Evolutionary conservation across 148 eudicot species (phyloP), one percentile per base, ranked within the genome.

Genomic region (Oxyria digyna): DNA sequence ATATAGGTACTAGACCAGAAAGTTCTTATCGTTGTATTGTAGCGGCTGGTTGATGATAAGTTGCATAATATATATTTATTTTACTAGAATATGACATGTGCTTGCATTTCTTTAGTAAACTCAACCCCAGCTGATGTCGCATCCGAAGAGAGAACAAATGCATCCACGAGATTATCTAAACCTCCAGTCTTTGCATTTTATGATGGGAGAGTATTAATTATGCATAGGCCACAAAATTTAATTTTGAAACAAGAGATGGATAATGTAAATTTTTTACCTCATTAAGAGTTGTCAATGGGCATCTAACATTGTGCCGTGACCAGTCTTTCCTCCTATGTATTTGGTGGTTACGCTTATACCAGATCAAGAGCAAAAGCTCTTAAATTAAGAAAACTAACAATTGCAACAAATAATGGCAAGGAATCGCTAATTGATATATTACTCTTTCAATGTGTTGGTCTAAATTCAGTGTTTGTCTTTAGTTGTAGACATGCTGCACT

Each of bases 301-400:
- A 81, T 93, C 98, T 72, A 93, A 77, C 76, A 93, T 46, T 63
- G 98, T 93, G 67, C 98, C 94, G 76, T 87, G 87, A 27, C 98
- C 98, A 6, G 85, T 88, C 46, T 74, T 81, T 42, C 96, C 98
- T 72, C 98, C 98, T 33, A 96, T 96, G 76, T 93, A 93, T 76
- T 81, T 86, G 74, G 87, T 93, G 67, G 89, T 85, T 45, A 96
- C 92, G 78, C 77, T 84, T 69, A 90, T 85, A 32, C 88, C 96
- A 80, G 87, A 92, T 86, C 86, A 81, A 94, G 82, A 14, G 96
- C 90, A 81, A 73, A 80, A 67, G 89, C 87, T 97, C 95, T 96
- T 93, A 76, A 57, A 74, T 38, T 42, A 72, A 68, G 70, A 75
- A 17, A 57, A 42, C 35, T 64, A 27, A 12, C 52, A 57, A 65